phyloP scores from a whole-genome alignment of 2,329 filamentous ascomycete genomes.

The Fusarium sp. region DNA sequence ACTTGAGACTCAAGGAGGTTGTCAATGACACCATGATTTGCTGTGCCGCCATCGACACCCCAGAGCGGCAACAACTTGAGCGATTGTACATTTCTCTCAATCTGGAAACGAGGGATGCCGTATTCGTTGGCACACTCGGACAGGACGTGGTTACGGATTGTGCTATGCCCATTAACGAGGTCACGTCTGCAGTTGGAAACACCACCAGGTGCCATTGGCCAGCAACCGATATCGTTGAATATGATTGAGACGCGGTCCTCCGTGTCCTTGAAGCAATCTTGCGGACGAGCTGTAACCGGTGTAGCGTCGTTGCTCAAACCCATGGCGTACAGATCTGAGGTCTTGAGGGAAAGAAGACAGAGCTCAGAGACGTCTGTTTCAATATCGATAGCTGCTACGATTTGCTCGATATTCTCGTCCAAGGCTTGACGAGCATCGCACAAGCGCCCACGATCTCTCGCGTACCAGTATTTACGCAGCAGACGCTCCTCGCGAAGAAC shows the following conservation, averaged over 20 bases:
- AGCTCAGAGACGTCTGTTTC: constrained; percentile 33
- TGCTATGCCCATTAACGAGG: constrained; percentile 36
- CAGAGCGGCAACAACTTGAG: constrained; percentile 35
- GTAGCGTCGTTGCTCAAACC: constrained; percentile 36
- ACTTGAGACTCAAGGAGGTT: constrained; percentile 34
- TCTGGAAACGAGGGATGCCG: constrained; percentile 35
- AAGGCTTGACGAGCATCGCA: constrained; percentile 14
- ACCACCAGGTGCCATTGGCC: constrained; percentile 35
- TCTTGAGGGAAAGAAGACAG: constrained; percentile 29
- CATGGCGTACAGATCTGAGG: constrained; percentile 36
- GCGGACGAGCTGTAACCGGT: constrained; percentile 28
- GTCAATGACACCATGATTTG: constrained; percentile 34
- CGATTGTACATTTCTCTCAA: constrained; percentile 38
- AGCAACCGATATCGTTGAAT: constrained; percentile 37
- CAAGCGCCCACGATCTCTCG: constrained; percentile 22
- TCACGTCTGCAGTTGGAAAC: constrained; percentile 38
- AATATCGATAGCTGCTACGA: constrained; percentile 32
- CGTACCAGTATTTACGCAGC: constrained; percentile 27
- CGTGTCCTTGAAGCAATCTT: constrained; percentile 32
- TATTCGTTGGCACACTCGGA: constrained; percentile 37
- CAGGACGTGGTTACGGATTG: constrained; percentile 37
- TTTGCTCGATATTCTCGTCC: constrained; percentile 30
- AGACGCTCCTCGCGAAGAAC: constrained; percentile 31
- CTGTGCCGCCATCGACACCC: constrained; percentile 34
- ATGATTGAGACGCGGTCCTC: constrained; percentile 30